Evolutionary conservation across 2,329 filamentous ascomycete species (phyloP), one percentile per base, ranked within the genome.

Genomic region (Huntiella moniliformis): DNA sequence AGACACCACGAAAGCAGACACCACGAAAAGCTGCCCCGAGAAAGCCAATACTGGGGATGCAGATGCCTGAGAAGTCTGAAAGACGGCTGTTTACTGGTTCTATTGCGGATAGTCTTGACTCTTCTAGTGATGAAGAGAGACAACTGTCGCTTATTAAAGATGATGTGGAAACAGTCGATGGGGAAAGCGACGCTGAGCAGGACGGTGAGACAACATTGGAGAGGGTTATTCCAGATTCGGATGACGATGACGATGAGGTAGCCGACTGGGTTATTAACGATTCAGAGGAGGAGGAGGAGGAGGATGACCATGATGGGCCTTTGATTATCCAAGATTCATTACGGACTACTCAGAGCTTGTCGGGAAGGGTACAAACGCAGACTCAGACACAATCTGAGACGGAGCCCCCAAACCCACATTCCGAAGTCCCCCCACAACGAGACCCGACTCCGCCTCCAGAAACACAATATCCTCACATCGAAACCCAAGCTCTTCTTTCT

Each of bases 171-270:
- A 49, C 41, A 4, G 43, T 44, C 13, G 46, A 46, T 40, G 47
- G 44, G 16, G 48, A 46, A 4, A 28, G 22, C 8, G 49, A 43
- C 5, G 36, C 43, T 8, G 48, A 51, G 17, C 37, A 46, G n/a
- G 40, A 44, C 3, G 46, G 34, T 7, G 37, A 44, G 6, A 49
- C 49, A 15, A 38, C 46, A 11, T 31, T 38, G 22, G 13, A n/a
- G 17, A 50, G 51, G 15, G 50, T 51, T 16, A 50, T 50, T 16
- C 48, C 48, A 22, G 48, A 50, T 17, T 50, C 48, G 1, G 48
- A 50, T 36, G 44, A 44, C 10, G 48, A 50, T 5, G 18, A 18
- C 4, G 45, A 31, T 5, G 43, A 43, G 37, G 45, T 28, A 5
- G 37, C 8, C 15, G 36, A 31, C 5, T 38, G 38, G 11, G 44